phyloP scores from a whole-genome alignment of 306 rosid genomes.

The Geum urbanum region DNA sequence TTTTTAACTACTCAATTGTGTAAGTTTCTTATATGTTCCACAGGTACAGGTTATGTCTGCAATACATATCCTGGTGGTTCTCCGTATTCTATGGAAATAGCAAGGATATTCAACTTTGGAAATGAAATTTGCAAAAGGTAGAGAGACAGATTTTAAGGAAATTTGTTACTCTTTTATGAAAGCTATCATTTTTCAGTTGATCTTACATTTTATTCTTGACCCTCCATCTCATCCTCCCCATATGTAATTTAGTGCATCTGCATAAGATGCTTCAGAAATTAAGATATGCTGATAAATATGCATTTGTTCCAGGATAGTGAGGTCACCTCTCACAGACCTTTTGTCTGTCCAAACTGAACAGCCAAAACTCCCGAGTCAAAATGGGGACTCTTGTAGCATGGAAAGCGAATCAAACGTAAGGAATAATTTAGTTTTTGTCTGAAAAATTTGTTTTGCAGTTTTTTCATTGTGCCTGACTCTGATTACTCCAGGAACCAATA shows the following conservation, averaged over 20 bases:
- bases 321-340: constrained; percentile 56
- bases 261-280: not conserved
- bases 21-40: constrained; percentile 22
- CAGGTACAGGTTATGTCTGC: constrained; percentile 82
- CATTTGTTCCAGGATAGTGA: constrained; percentile 52
- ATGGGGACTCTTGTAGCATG: constrained; percentile 33
- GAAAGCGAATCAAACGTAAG: constrained; percentile 54
- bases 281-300: constrained; percentile 5
- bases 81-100: constrained; percentile 76
- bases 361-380: constrained; percentile 31
- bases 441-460: constrained; percentile 15
- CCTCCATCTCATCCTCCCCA: not conserved
- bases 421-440: constrained; percentile 14
- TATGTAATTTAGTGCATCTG: not conserved
- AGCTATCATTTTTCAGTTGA: not conserved
- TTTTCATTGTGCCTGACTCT: constrained; percentile 7
- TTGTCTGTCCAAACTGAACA: constrained; percentile 36
- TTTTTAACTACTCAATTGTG: not conserved
- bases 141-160: no score
- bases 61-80: constrained; percentile 56
- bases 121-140: constrained; percentile 76
- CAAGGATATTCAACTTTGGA: constrained; percentile 74
- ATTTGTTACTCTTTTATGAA: no score
- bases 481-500: constrained; percentile 45
- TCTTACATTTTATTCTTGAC: not conserved